These are phyloP conservation scores for Trichosporon asahii DNA, from an alignment of 1,284 basidiomycete genomes.

Conservation along the genomic window DNA sequence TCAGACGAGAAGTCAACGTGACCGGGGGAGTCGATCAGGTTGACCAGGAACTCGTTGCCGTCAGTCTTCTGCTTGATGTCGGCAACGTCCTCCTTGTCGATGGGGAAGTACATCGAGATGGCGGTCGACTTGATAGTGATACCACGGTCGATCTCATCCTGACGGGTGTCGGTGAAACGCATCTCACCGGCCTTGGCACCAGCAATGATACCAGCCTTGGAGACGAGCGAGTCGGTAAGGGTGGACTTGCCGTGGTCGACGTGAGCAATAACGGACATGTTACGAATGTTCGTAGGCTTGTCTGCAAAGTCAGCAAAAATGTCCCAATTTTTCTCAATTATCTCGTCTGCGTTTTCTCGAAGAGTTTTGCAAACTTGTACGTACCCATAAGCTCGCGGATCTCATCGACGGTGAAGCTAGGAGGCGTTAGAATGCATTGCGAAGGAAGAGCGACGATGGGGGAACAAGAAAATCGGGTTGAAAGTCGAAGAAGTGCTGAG, in stretches of 20 bases:
- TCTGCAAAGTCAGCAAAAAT: conserved; percentile 20
- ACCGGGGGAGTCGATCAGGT: conserved; percentile 98
- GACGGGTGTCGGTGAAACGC: conserved; percentile 94
- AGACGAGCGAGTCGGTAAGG: conserved; percentile 97
- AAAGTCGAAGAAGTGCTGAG: neutral
- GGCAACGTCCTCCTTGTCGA: conserved; percentile 80
- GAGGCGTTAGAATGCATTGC: conserved; percentile 19
- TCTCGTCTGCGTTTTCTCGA: too few relatives aligned
- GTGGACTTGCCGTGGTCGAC: conserved; percentile 99
- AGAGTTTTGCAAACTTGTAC: too few relatives aligned
- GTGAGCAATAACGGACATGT: conserved; percentile 98
- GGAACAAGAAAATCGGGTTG: neutral
- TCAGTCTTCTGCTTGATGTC: conserved; percentile 91
- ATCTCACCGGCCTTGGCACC: conserved; percentile 90
- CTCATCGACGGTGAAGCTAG: conserved; percentile 60
- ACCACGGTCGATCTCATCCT: conserved; percentile 99
- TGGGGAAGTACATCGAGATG: conserved; percentile 99
- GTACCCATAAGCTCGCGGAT: conserved; percentile 78
- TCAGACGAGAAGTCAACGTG: conserved; percentile 99
- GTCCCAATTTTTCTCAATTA: neutral
- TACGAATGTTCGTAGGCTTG: conserved; percentile 58
- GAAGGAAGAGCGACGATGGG: neutral
- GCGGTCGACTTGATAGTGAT: conserved; percentile 99
- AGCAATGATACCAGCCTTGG: conserved; percentile 99
- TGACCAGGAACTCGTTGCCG: conserved; percentile 97